Base-by-base conservation (phyloP, 768 basidiomycete genomes). In the Gelatoporia subvermispora region DNA sequence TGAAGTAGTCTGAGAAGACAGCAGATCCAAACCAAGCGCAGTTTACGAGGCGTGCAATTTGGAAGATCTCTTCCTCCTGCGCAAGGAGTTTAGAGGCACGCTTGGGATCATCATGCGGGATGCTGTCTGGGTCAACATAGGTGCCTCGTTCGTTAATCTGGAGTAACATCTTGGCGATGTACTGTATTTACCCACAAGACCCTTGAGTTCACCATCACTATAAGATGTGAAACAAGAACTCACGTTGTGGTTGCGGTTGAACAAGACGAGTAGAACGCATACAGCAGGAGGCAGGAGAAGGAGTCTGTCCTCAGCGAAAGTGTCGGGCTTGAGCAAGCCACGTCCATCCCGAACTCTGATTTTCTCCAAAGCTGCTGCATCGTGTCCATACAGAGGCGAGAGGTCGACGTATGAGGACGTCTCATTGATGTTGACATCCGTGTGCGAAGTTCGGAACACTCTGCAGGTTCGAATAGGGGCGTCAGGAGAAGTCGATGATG, bases 371-470 rank as follows among this genome's bases (percentile, higher is more conserved):
- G 69, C 76, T 15, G 65, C 70, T 54, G 84, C 76, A 54, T 81
- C 78, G 50, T 85, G 78, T 0, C 92, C 92, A 59, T 94, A 94
- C 22, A 94, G 68, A 2, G 88, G 88, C 2, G 82, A 79, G 2
- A 94, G 75, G 59, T 94, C 92, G 43, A 93, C 82, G 58, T 94
- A 94, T 11, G 87, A 85, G 0, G 87, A 88, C 2, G 92, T 92
- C 61, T 90, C 78, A 65, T 94, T 94, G 56, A 88, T 81, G 58
- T 74, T 76, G 15, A 73, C 71, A 42, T 86, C 71, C 9, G 59
- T 65, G 62, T 87, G 85, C 10, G 81, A 79, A 0, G 91, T 93
- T 37, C 88, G 87, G 78, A 94, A 94, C 46, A 90, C 81, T 40
- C 86, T 89, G 57, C 43, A 5, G 28, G 13, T 31, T 13, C 28